These are phyloP conservation scores for Globisporangium carolinianum DNA, from an alignment of 352 stramenopile genomes.

Conservation along the genomic window DNA sequence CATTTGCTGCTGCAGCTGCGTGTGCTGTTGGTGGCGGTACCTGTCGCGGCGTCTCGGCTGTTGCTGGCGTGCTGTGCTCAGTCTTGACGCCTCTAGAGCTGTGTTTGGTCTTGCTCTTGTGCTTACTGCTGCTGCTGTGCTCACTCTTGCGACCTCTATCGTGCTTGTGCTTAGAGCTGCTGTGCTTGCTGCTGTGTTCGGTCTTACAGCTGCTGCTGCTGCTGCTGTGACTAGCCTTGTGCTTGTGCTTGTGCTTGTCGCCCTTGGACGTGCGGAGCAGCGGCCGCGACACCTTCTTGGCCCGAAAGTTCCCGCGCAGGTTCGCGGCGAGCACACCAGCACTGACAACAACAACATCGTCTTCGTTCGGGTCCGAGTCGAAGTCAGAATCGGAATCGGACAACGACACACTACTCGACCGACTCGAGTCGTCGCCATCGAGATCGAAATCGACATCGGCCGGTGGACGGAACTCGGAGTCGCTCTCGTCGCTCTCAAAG, in stretches of 20 bases:
- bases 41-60: too few relatives aligned
- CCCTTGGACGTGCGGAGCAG: constrained; percentile 15
- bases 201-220: constrained; percentile 2
- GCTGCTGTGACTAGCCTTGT: constrained; percentile 3
- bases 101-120: background rate
- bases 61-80: background rate
- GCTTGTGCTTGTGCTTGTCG: constrained; percentile 3
- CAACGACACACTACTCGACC: background rate
- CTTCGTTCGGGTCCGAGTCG: constrained; percentile 6
- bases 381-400: background rate
- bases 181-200: background rate
- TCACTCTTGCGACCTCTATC: too few relatives aligned
- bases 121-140: background rate
- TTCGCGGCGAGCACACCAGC: constrained; percentile 1
- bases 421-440: background rate
- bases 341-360: constrained; percentile 9
- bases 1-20: background rate
- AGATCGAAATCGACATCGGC: constrained; percentile 2
- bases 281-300: constrained; percentile 14
- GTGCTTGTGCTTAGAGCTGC: too few relatives aligned
- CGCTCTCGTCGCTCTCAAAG: constrained; percentile 16
- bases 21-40: background rate
- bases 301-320: constrained; percentile 7
- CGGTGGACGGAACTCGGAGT: background rate
- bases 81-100: background rate